These are phyloP conservation scores for Aphanomyces cochlioides DNA, from an alignment of 352 stramenopile genomes.

Conservation along the genomic window DNA sequence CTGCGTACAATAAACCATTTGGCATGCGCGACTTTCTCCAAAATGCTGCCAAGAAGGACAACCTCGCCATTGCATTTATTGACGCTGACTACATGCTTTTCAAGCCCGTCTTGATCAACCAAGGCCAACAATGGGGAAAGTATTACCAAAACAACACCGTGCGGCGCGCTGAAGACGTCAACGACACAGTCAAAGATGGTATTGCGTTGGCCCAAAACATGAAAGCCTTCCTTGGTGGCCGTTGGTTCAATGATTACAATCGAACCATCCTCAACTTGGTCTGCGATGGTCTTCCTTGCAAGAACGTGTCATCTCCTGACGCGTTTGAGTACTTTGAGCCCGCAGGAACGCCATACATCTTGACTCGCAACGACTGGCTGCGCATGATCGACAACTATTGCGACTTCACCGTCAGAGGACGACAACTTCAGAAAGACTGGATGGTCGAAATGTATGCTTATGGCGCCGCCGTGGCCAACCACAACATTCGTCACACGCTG, in stretches of 20 bases:
- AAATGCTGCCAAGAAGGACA: background rate
- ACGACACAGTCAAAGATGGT: constrained; percentile 8
- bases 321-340: too few relatives aligned
- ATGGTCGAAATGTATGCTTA: background rate
- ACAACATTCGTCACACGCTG: constrained; percentile 19
- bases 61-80: constrained; percentile 13
- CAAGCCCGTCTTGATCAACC: constrained; percentile 9
- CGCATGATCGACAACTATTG: too few relatives aligned
- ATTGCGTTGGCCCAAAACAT: constrained; percentile 22
- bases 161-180: background rate
- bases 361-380: too few relatives aligned
- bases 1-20: constrained; percentile 25
- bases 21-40: constrained; percentile 15
- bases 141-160: constrained; percentile 20
- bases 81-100: constrained; percentile 24
- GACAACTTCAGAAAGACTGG: too few relatives aligned
- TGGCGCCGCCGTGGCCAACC: constrained; percentile 20
- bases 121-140: background rate
- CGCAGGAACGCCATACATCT: too few relatives aligned
- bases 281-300: too few relatives aligned
- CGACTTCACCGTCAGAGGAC: too few relatives aligned
- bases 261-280: background rate
- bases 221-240: constrained; percentile 21
- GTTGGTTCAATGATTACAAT: constrained; percentile 18
- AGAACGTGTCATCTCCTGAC: too few relatives aligned